phyloP scores from a whole-genome alignment of 805 yeast species.

The Lachancea sp. region DNA sequence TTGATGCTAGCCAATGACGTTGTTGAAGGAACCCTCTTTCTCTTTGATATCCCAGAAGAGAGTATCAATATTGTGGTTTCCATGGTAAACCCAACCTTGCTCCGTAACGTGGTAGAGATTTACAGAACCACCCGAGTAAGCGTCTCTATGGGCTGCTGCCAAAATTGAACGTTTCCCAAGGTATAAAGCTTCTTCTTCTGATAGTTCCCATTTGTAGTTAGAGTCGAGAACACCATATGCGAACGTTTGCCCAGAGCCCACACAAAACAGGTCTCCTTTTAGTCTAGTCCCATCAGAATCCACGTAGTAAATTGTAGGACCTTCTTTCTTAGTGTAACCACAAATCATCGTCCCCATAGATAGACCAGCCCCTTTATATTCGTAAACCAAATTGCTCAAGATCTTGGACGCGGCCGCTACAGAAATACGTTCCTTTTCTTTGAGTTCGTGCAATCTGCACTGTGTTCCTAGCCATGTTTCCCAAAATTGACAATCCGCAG shows the following conservation, averaged over 20 bases:
- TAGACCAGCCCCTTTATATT: slow-evolving; percentile 96
- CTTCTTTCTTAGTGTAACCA: slow-evolving; percentile 92
- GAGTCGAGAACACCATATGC: slow-evolving; percentile 98
- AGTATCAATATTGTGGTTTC: slow-evolving; percentile 87
- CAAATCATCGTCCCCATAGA: slow-evolving; percentile 99
- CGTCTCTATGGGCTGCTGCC: slow-evolving; percentile 98
- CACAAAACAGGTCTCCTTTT: slow-evolving; percentile 92
- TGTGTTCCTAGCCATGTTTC: slow-evolving; percentile 98
- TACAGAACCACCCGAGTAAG: slow-evolving; percentile 94
- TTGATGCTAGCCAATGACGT: slow-evolving; percentile 26
- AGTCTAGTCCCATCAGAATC: slow-evolving; percentile 96
- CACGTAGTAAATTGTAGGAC: slow-evolving; percentile 91
- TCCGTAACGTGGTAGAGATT: slow-evolving; percentile 91
- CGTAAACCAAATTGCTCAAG: slow-evolving; percentile 80
- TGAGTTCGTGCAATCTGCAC: slow-evolving; percentile 88
- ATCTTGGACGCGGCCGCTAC: slow-evolving; percentile 97
- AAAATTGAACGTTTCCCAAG: slow-evolving; percentile 92
- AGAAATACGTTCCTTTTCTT: slow-evolving; percentile 89
- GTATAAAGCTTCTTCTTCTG: slow-evolving; percentile 89
- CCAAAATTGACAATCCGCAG: slow-evolving; percentile 99
- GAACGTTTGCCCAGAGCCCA: slow-evolving; percentile 98
- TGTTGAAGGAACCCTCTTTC: slow-evolving; percentile 82
- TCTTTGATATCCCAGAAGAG: slow-evolving; percentile 88
- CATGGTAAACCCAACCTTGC: slow-evolving; percentile 92
- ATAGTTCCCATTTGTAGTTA: slow-evolving; percentile 83